A percentile compares a stretch with the other conserved stretches of the same genome.
Conservation (phyloP, 768 basidiomycete genomes). For the Crucibulum laeve region DNA sequence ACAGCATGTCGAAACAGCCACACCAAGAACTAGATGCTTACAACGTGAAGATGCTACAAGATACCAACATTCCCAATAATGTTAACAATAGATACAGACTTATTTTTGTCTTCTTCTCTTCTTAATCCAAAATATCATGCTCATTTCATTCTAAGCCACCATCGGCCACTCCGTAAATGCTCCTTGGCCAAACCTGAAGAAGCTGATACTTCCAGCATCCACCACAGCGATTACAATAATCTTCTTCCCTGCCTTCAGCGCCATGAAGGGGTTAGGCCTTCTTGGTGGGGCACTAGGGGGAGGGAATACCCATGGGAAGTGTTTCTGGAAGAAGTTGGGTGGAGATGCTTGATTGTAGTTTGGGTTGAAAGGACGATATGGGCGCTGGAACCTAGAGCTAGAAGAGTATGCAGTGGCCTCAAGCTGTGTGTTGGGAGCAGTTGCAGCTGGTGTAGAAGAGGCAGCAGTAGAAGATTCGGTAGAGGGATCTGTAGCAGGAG, state of each 20-base stretch:
- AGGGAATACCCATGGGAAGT: slow-evolving; percentile 20
- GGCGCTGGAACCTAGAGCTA: neutral
- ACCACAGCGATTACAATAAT: slow-evolving; percentile 83
- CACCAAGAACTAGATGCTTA: too few relatives aligned
- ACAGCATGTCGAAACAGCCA: too few relatives aligned
- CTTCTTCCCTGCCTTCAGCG: slow-evolving; percentile 81
- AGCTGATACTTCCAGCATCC: slow-evolving; percentile 82
- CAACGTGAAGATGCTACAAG: too few relatives aligned
- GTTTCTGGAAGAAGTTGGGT: slow-evolving; percentile 5
- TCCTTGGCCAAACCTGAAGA: slow-evolving; percentile 85
- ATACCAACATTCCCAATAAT: too few relatives aligned
- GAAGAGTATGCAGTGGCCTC: neutral
- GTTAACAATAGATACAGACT: too few relatives aligned
- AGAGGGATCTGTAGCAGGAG: neutral
- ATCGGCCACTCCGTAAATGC: slow-evolving; percentile 85
- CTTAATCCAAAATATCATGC: too few relatives aligned
- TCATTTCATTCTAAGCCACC: too few relatives aligned
- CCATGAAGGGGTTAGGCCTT: slow-evolving; percentile 69
- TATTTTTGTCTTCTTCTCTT: too few relatives aligned
- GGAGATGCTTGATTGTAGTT: slow-evolving; percentile 13
- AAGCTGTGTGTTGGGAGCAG: slow-evolving; percentile 1
- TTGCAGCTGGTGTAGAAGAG: neutral
- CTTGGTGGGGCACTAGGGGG: slow-evolving; percentile 19
- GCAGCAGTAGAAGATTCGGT: too few relatives aligned
- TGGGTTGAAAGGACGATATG: neutral